Percentiles rank a stretch among this genome's conserved stretches.
phyloP scores from a whole-genome alignment of 2,329 filamentous ascomycete species.

The Diaporthe longicolla region DNA sequence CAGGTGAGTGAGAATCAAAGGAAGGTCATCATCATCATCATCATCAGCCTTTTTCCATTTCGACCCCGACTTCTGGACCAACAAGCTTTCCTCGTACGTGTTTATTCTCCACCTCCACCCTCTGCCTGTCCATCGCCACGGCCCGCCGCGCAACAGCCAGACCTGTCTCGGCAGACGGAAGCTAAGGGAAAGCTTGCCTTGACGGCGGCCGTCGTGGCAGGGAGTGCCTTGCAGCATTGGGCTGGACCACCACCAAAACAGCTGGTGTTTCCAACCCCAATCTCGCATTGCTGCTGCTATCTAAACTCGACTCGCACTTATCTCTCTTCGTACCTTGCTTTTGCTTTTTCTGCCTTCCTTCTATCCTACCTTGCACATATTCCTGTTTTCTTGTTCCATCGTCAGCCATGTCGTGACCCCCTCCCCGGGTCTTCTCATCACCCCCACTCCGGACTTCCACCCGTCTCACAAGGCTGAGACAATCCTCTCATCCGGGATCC shows the following conservation, averaged over 20 bases:
- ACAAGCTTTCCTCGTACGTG: background rate
- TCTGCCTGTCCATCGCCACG: slow-evolving; percentile 20
- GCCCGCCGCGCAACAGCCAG: slow-evolving; percentile 6
- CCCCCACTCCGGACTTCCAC: slow-evolving; percentile 1
- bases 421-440: background rate
- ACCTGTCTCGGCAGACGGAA: slow-evolving; percentile 30
- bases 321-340: too few relatives aligned
- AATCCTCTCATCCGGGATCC: background rate
- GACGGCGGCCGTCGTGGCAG: slow-evolving; percentile 12
- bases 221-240: slow-evolving; percentile 23
- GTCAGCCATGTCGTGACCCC: slow-evolving; percentile 17
- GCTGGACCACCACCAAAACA: slow-evolving; percentile 14
- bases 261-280: slow-evolving; percentile 25
- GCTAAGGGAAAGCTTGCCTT: slow-evolving; percentile 23
- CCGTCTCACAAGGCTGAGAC: slow-evolving; percentile 33
- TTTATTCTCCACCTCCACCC: background rate
- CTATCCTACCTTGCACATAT: background rate
- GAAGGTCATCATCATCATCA: background rate
- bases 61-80: background rate
- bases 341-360: background rate
- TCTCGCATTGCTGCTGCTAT: too few relatives aligned
- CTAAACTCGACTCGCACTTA: background rate
- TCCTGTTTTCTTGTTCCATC: background rate
- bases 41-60: slow-evolving; percentile 3
- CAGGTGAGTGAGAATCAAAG: background rate